Conservation (phyloP, 345 rosid species). For the Moricandia arvensis region DNA sequence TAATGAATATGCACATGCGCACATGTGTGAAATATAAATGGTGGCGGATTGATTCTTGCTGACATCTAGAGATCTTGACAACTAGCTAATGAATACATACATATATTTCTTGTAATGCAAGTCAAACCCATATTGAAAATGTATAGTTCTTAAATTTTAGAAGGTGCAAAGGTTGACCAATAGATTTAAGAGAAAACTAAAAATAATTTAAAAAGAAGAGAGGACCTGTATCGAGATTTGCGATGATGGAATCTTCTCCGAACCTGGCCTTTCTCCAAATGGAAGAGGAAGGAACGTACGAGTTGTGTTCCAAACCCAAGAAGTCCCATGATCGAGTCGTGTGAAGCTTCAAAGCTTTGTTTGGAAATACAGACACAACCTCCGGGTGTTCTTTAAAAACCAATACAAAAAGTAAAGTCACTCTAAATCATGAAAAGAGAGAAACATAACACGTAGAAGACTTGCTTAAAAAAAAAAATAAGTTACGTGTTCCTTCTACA, state of each 20-base stretch:
- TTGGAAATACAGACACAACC: conserved; percentile 73
- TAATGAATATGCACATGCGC: conserved; percentile 36
- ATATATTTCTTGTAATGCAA: conserved; percentile 29
- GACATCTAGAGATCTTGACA: conserved; percentile 24
- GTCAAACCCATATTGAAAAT: conserved; percentile 9
- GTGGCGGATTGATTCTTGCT: conserved; percentile 24
- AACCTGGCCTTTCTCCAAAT: conserved; percentile 69
- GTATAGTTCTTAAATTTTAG: background rate
- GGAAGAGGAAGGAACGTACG: conserved; percentile 42
- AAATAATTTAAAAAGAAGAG: background rate
- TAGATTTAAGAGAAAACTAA: background rate
- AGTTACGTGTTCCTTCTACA: background rate
- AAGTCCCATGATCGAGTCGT: conserved; percentile 97
- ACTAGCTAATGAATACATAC: background rate
- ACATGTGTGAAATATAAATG: conserved; percentile 27
- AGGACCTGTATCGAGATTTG: conserved; percentile 83
- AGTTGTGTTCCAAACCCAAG: conserved; percentile 57
- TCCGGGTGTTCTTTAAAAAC: conserved; percentile 60
- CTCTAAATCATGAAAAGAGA: background rate
- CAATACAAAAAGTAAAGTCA: conserved; percentile 21
- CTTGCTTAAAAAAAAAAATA: background rate
- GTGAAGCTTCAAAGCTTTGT: conserved; percentile 66
- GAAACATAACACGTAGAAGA: background rate
- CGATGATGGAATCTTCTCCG: conserved; percentile 79
- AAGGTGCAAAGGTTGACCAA: conserved; percentile 26